These are phyloP conservation scores for Pseudogymnoascus sp. DNA, from an alignment of 2,329 filamentous ascomycete species.

Conservation along the genomic window DNA sequence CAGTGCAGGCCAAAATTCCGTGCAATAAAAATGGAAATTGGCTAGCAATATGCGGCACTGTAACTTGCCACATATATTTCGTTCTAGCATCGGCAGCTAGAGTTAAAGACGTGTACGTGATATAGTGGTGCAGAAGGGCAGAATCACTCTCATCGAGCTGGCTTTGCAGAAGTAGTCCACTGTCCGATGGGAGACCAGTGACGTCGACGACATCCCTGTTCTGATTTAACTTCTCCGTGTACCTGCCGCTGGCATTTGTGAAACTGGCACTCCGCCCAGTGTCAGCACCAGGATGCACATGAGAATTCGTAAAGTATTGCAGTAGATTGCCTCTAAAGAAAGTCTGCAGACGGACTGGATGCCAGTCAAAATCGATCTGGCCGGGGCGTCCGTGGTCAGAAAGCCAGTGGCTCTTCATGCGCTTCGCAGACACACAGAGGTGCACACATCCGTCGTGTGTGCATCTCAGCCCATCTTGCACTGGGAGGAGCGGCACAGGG, in stretches of 20 bases:
- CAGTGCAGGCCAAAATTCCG: conserved; percentile 34
- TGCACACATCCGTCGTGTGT: conserved; percentile 21
- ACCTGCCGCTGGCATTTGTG: background rate
- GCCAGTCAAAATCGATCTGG: conserved; percentile 18
- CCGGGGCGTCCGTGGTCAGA: conserved; percentile 20
- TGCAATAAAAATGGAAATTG: conserved; percentile 33
- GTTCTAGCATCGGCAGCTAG: conserved; percentile 15
- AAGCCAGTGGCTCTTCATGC: conserved; percentile 30
- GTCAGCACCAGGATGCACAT: background rate
- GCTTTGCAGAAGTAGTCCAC: background rate
- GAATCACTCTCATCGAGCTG: conserved; percentile 13
- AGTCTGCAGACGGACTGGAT: conserved; percentile 21
- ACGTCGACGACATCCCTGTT: background rate
- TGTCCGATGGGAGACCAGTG: background rate
- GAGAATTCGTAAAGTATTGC: conserved; percentile 23
- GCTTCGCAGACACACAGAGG: conserved; percentile 28
- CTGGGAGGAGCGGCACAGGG: conserved; percentile 24
- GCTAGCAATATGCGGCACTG: conserved; percentile 30
- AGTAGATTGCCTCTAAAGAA: conserved; percentile 27
- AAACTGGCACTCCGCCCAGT: background rate
- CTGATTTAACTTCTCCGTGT: background rate
- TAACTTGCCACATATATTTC: conserved; percentile 27
- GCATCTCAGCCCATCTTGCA: conserved; percentile 24
- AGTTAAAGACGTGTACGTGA: conserved; percentile 18
- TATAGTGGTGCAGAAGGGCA: conserved; percentile 20